A percentile compares a stretch with the other conserved stretches of the same genome.
Conservation (phyloP, 2,329 filamentous ascomycete genomes). For the Fusarium phyllophilum region DNA sequence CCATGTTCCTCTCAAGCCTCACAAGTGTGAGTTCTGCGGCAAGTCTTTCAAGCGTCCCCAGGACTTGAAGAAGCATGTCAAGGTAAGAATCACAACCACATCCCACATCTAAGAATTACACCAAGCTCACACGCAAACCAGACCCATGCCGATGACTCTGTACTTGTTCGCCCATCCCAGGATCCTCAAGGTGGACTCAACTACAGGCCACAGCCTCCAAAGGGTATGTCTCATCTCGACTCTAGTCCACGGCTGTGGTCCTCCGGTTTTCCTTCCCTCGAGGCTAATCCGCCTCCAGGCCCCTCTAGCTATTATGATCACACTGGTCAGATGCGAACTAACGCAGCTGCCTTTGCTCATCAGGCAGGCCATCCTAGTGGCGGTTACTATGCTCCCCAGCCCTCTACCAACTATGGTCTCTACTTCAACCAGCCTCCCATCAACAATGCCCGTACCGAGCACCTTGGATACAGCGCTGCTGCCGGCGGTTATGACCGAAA, state of each 20-base stretch:
- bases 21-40: slow-evolving; percentile 98
- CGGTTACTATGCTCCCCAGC: slow-evolving; percentile 68
- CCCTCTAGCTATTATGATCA: slow-evolving; percentile 72
- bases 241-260: slow-evolving; percentile 17
- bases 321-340: slow-evolving; percentile 70
- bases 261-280: slow-evolving; percentile 44
- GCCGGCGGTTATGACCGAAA: slow-evolving; percentile 75
- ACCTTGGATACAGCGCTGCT: slow-evolving; percentile 69
- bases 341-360: slow-evolving; percentile 65
- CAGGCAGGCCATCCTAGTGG: slow-evolving; percentile 60
- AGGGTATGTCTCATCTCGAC: slow-evolving; percentile 57
- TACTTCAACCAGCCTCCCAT: slow-evolving; percentile 78
- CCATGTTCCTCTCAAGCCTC: slow-evolving; percentile 97
- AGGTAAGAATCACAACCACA: slow-evolving; percentile 59
- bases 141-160: slow-evolving; percentile 96
- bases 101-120: neutral
- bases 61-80: slow-evolving; percentile 99
- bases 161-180: slow-evolving; percentile 66
- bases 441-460: slow-evolving; percentile 65
- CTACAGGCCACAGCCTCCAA: slow-evolving; percentile 64
- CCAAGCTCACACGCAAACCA: slow-evolving; percentile 44
- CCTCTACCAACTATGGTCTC: slow-evolving; percentile 72
- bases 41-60: slow-evolving; percentile 99
- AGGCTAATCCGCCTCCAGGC: slow-evolving; percentile 59
- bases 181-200: slow-evolving; percentile 64